These are phyloP conservation scores for Miamiensis avidus DNA, from an alignment of 169 alveolate genomes.

Conservation along the genomic window DNA sequence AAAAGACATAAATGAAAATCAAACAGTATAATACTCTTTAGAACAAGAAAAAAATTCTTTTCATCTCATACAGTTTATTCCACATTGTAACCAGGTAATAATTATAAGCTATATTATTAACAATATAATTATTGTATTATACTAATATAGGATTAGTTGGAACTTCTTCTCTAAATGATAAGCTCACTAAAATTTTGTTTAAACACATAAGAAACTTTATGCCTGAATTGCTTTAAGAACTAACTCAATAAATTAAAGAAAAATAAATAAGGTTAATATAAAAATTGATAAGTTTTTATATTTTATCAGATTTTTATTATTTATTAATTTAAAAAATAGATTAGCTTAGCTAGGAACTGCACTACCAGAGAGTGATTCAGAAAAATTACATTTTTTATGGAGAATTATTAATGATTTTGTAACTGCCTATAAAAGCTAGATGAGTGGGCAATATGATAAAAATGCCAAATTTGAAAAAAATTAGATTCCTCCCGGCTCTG, in stretches of 20 bases:
- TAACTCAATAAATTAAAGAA: conserved; percentile 49
- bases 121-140: too few relatives aligned
- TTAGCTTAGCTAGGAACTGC: neutral
- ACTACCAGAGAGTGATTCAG: neutral
- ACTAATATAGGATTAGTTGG: conserved; percentile 79
- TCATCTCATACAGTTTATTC: conserved; percentile 93
- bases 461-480: conserved; percentile 46
- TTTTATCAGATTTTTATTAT: too few relatives aligned
- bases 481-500: conserved; percentile 68
- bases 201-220: conserved; percentile 95
- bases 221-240: conserved; percentile 95
- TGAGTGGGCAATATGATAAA: conserved; percentile 66
- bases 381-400: neutral
- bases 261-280: neutral
- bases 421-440: conserved; percentile 60
- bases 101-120: too few relatives aligned
- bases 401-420: conserved; percentile 55
- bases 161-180: conserved; percentile 93
- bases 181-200: conserved; percentile 95
- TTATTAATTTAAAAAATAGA: neutral
- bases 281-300: too few relatives aligned
- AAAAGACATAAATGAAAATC: conserved; percentile 91
- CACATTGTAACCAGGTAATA: conserved; percentile 85
- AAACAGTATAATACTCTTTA: conserved; percentile 88
- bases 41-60: conserved; percentile 93